Conservation (phyloP, 1,284 basidiomycete genomes). For the Sporisorium iseilematis-ciliati region DNA sequence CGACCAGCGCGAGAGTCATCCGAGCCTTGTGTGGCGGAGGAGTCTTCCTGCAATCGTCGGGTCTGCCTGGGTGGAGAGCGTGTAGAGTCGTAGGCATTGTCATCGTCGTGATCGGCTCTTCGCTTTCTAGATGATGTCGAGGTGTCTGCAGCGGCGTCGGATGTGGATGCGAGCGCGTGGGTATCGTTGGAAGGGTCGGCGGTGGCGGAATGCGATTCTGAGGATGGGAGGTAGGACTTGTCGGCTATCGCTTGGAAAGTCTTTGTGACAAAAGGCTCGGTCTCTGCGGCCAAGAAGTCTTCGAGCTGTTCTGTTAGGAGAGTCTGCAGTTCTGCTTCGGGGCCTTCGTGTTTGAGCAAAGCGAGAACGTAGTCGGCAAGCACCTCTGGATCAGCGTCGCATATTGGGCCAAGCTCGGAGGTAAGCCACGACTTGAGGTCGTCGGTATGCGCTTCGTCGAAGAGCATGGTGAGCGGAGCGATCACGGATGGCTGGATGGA, state of each 20-base stretch:
- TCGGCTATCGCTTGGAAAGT: constrained; percentile 78
- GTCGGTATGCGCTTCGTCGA: constrained; percentile 54
- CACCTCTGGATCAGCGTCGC: constrained; percentile 93
- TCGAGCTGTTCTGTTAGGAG: constrained; percentile 83
- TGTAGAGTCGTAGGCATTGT: constrained; percentile 26
- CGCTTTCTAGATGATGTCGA: constrained; percentile 43
- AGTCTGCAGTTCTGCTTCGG: constrained; percentile 83
- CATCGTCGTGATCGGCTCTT: constrained; percentile 53
- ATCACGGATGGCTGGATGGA: too few relatives aligned
- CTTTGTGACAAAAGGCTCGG: constrained; percentile 81
- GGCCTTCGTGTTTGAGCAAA: constrained; percentile 88
- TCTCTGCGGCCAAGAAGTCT: constrained; percentile 92
- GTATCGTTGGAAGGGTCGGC: constrained; percentile 20
- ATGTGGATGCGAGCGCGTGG: constrained; percentile 21
- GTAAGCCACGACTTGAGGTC: constrained; percentile 64
- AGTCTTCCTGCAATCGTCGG: constrained; percentile 29
- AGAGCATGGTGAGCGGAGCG: constrained; percentile 29
- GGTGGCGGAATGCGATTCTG: constrained; percentile 15
- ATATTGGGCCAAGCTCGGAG: constrained; percentile 71
- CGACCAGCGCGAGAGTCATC: constrained; percentile 23
- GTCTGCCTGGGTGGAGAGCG: constrained; percentile 48
- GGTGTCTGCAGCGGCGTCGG: constrained; percentile 12
- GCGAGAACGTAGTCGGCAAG: constrained; percentile 94
- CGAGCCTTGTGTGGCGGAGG: constrained; percentile 13
- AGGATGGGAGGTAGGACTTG: constrained; percentile 47